A percentile compares a stretch with the other conserved stretches of the same genome.
These are phyloP conservation scores for Colletotrichum zoysiae DNA, from an alignment of 2,329 filamentous ascomycete genomes.

Conservation along the genomic window DNA sequence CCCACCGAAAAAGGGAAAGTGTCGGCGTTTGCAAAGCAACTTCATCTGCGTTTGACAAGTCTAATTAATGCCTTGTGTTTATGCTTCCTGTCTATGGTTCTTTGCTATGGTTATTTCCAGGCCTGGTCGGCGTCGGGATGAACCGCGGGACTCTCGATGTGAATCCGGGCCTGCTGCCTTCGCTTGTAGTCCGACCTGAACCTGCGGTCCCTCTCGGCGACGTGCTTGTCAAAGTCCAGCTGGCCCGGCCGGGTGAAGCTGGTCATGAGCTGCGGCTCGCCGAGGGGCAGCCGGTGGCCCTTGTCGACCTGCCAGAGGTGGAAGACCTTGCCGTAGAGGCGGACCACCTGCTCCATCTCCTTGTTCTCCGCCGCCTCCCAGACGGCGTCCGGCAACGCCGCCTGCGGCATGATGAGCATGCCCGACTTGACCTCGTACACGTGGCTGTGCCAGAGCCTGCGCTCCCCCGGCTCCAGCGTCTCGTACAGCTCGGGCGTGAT, in stretches of 20 bases:
- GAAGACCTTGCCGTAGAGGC: slow-evolving; percentile 85
- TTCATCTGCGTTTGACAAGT: slow-evolving; percentile 22
- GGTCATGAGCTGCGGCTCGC: slow-evolving; percentile 67
- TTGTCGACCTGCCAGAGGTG: slow-evolving; percentile 89
- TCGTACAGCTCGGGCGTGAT: slow-evolving; percentile 77
- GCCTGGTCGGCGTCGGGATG: slow-evolving; percentile 50
- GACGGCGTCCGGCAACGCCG: slow-evolving; percentile 65
- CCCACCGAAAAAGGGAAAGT: neutral
- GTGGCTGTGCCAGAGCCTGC: slow-evolving; percentile 83
- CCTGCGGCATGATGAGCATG: slow-evolving; percentile 83
- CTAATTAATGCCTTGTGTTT: neutral
- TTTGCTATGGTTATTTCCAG: slow-evolving; percentile 28
- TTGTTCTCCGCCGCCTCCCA: slow-evolving; percentile 84
- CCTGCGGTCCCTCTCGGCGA: slow-evolving; percentile 59
- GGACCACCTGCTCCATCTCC: slow-evolving; percentile 83
- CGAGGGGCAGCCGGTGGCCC: slow-evolving; percentile 70
- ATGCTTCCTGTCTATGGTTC: slow-evolving; percentile 6
- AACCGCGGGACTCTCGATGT: slow-evolving; percentile 56
- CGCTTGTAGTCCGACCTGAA: slow-evolving; percentile 60
- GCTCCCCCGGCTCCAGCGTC: slow-evolving; percentile 74
- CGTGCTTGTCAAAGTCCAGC: slow-evolving; percentile 59
- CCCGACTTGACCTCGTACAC: slow-evolving; percentile 81
- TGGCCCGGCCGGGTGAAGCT: slow-evolving; percentile 64
- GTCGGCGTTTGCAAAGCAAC: slow-evolving; percentile 10
- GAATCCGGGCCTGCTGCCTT: slow-evolving; percentile 59